Evolutionary conservation across 2,329 filamentous ascomycete species (phyloP).

Genomic region (Myriangium duriaei): DNA sequence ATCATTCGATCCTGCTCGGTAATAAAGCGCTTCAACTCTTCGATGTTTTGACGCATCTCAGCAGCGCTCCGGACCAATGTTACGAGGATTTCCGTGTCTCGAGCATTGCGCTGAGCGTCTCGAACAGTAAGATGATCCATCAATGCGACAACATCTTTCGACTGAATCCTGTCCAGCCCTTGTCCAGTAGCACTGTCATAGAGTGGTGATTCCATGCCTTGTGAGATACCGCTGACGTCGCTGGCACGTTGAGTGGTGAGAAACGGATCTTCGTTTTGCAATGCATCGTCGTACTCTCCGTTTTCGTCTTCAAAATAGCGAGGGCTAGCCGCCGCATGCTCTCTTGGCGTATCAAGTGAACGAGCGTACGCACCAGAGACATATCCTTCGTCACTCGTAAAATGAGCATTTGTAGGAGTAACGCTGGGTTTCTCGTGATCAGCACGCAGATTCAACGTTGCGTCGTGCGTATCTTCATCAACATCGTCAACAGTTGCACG

Average conservation of each 20-base stretch:
- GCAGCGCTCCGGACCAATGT: constrained; percentile 86
- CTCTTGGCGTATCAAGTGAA: constrained; percentile 9
- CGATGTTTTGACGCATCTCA: constrained; percentile 94
- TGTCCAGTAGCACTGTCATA: constrained; percentile 82
- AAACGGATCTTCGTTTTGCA: constrained; percentile 50
- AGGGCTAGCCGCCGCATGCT: neutral
- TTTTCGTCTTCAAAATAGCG: constrained; percentile 4
- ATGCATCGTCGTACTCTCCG: constrained; percentile 27
- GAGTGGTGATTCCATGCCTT: constrained; percentile 77
- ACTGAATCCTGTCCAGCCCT: constrained; percentile 84
- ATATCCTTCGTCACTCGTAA: constrained; percentile 12
- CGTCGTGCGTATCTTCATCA: constrained; percentile 4
- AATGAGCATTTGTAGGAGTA: constrained; percentile 8
- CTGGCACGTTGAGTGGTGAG: constrained; percentile 46
- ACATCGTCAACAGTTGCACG: constrained; percentile 10
- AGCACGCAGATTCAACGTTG: constrained; percentile 9
- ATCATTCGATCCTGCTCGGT: constrained; percentile 82
- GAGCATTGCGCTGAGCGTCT: constrained; percentile 88
- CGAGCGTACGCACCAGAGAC: constrained; percentile 12
- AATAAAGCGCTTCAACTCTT: constrained; percentile 87
- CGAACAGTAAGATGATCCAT: constrained; percentile 98
- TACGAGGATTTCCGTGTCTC: constrained; percentile 91
- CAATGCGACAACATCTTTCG: constrained; percentile 87
- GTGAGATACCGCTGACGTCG: constrained; percentile 77
- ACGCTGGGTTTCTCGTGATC: constrained; percentile 7